Conservation (phyloP, 139 green algal species). For the Tetraselmis striata region DNA sequence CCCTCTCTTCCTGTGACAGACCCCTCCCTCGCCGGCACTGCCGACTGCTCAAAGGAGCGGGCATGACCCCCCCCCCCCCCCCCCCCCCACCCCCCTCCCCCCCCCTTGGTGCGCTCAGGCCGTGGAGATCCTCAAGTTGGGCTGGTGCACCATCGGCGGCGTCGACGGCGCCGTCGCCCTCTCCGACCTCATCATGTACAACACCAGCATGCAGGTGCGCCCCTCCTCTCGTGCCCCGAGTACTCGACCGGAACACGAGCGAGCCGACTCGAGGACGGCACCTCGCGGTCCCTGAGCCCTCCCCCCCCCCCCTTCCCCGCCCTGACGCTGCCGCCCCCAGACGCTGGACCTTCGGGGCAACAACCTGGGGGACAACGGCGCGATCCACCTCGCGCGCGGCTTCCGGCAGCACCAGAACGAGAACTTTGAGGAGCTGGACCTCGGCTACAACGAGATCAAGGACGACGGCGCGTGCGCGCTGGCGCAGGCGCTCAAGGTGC, state of each 20-base stretch:
- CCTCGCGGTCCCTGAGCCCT: too few species aligned
- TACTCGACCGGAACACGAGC: too few species aligned
- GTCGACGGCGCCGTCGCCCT: slow-evolving; percentile 67
- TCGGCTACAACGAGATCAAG: slow-evolving; percentile 99
- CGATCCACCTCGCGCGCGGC: slow-evolving; percentile 45
- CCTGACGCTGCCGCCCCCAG: slow-evolving; percentile 2
- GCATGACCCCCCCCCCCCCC: too few species aligned
- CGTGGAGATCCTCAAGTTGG: slow-evolving; percentile 74
- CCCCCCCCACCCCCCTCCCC: background rate
- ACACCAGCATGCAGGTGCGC: slow-evolving; percentile 54
- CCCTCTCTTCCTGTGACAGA: background rate
- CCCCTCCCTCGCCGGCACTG: background rate
- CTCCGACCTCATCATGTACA: slow-evolving; percentile 88
- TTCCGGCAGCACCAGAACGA: slow-evolving; percentile 64
- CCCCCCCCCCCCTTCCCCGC: slow-evolving; percentile 5
- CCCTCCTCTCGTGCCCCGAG: slow-evolving; percentile 4
- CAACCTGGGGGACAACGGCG: slow-evolving; percentile 75
- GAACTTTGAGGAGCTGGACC: slow-evolving; percentile 78
- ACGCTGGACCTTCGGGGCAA: slow-evolving; percentile 91
- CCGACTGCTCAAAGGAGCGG: too few species aligned
- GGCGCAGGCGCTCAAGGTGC: slow-evolving; percentile 57
- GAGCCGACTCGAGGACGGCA: too few species aligned
- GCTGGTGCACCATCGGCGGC: slow-evolving; percentile 93
- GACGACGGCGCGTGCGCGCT: slow-evolving; percentile 93
- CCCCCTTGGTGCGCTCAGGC: background rate